Percentiles rank a stretch among this genome's conserved stretches.
phyloP scores from a whole-genome alignment of 2,329 filamentous ascomycete genomes.

The Ophiostoma tasmaniense region DNA sequence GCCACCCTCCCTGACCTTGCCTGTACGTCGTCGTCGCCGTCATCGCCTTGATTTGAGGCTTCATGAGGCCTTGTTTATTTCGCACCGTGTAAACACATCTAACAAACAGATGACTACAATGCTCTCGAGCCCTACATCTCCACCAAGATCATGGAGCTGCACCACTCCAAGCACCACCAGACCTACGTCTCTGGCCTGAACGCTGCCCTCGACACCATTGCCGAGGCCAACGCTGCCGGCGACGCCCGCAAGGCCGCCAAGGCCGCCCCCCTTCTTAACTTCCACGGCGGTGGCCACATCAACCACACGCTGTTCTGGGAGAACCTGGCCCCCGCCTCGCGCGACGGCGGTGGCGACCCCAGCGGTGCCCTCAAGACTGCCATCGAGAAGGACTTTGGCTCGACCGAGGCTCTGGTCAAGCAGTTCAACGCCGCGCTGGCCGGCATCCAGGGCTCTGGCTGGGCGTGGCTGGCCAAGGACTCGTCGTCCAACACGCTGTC shows the following conservation, averaged over 20 bases:
- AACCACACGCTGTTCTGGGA: slow-evolving; percentile 94
- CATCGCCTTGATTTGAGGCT: slow-evolving; percentile 23
- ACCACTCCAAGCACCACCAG: slow-evolving; percentile 72
- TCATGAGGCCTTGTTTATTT: no score
- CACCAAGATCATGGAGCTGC: slow-evolving; percentile 70
- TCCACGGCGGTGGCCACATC: slow-evolving; percentile 86
- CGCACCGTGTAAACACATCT: no score
- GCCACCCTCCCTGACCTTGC: slow-evolving; percentile 86
- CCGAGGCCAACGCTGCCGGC: slow-evolving; percentile 54
- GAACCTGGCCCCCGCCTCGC: slow-evolving; percentile 62
- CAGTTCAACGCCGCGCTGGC: slow-evolving; percentile 61
- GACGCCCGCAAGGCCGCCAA: slow-evolving; percentile 44
- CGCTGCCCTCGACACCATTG: slow-evolving; percentile 52
- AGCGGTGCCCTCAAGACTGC: slow-evolving; percentile 52
- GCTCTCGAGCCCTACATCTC: slow-evolving; percentile 82
- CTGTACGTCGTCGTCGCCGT: slow-evolving; percentile 29
- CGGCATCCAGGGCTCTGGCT: slow-evolving; percentile 76
- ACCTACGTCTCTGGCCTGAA: slow-evolving; percentile 72
- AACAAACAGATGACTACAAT: slow-evolving; percentile 74
- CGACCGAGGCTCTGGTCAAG: slow-evolving; percentile 54
- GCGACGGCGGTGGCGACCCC: slow-evolving; percentile 53
- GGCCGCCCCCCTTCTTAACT: slow-evolving; percentile 56
- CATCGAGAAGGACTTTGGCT: slow-evolving; percentile 60
- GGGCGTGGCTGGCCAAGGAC: slow-evolving; percentile 81
- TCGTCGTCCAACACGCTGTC: slow-evolving; percentile 52